phyloP scores from a whole-genome alignment of 345 rosid species.

The Murraya paniculata region DNA sequence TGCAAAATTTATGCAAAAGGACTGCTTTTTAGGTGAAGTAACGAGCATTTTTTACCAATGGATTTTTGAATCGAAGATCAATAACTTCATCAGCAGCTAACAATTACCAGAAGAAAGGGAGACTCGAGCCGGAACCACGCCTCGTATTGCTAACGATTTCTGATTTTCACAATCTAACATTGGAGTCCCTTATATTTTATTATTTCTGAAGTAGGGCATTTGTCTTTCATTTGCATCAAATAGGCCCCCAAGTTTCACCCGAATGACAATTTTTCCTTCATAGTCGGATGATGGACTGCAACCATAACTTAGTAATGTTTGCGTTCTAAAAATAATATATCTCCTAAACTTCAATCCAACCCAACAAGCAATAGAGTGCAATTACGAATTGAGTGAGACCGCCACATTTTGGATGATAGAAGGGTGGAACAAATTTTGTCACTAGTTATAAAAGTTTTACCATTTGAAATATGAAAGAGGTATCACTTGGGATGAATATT shows the following conservation, averaged over 20 bases:
- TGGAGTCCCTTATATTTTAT: background rate
- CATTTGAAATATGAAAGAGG: too few species aligned
- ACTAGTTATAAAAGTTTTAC: too few species aligned
- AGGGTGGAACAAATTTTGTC: too few species aligned
- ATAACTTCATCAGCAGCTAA: background rate
- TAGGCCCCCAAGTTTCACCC: too few species aligned
- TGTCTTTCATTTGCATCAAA: background rate
- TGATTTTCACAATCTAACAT: background rate
- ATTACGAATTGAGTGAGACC: too few species aligned
- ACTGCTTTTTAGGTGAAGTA: background rate
- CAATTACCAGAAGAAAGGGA: background rate
- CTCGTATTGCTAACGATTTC: background rate
- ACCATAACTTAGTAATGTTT: too few species aligned
- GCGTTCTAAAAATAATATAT: too few species aligned
- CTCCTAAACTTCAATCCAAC: too few species aligned
- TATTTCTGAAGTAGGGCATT: background rate
- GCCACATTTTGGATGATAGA: too few species aligned
- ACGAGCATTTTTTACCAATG: background rate
- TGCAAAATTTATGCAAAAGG: background rate
- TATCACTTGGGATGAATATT: too few species aligned
- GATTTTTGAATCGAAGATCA: background rate
- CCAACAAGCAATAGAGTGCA: rapidly evolving
- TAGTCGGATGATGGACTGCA: too few species aligned
- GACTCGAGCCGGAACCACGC: background rate
- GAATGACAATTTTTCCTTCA: too few species aligned